Evolutionary conservation across 768 basidiomycete genomes (phyloP).

Genomic region (Trametopsis cervina): DNA sequence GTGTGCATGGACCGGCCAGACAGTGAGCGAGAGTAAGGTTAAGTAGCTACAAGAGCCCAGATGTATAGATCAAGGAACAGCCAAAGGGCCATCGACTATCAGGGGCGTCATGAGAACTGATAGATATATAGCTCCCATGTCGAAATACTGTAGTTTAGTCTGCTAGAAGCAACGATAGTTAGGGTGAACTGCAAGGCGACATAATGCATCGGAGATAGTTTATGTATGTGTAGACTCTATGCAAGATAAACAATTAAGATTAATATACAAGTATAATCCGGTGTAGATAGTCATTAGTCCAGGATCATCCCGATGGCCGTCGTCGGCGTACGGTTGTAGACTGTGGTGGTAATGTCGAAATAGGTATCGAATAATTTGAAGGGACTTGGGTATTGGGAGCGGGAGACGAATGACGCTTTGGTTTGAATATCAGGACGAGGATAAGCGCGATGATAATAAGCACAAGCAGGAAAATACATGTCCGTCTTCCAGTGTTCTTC

Average conservation of each 20-base stretch:
- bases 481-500: constrained; percentile 85
- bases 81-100: too few relatives aligned
- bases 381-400: neutral
- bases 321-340: neutral
- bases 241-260: neutral
- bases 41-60: too few relatives aligned
- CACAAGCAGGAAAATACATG: constrained; percentile 88
- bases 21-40: too few relatives aligned
- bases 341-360: neutral
- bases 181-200: too few relatives aligned
- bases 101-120: too few relatives aligned
- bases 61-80: too few relatives aligned
- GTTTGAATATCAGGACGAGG: constrained; percentile 89
- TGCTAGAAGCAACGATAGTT: too few relatives aligned
- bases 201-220: neutral
- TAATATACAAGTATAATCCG: constrained; percentile 6
- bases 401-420: constrained; percentile 45
- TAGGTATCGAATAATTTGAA: neutral
- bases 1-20: too few relatives aligned
- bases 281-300: neutral
- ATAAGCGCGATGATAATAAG: constrained; percentile 86
- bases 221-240: constrained; percentile 1
- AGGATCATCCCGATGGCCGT: constrained; percentile 8
- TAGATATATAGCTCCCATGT: too few relatives aligned
- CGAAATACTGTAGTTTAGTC: too few relatives aligned